Evolutionary conservation across 768 basidiomycete genomes (phyloP), one percentile per base, ranked within the genome.

Genomic region (Podaxis sp.): DNA sequence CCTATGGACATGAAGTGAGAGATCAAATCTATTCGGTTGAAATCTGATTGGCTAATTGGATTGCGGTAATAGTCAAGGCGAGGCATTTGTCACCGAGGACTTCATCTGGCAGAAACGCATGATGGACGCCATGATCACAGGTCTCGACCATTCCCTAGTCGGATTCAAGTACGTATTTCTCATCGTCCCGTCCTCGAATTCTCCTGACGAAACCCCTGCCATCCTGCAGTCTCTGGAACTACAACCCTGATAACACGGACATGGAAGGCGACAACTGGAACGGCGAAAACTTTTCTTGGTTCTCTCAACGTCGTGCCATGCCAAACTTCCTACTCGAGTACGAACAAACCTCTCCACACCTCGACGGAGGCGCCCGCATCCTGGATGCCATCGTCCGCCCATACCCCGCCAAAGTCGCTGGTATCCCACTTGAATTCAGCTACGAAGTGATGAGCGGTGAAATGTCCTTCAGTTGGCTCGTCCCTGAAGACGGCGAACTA

Each of bases 221-320:
- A 37, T 37, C 22, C 22, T 12, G 56, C 58, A 97, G 95, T 1
- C 75, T 98, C 5, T 98, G 96, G 96, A 94, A 92, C 64, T 98
- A 97, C 73, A 97, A 98, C 69, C 91, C 96, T 0, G 78, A 82
- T 56, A 99, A 98, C 74, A 81, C 83, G 41, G 95, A 98, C 72
- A 68, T 73, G 17, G 68, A 74, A 26, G 96, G 96, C 15, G 96
- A 98, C 71, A 75, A 87, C 71, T 97, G 96, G 96, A 96, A 96
- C 68, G 93, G 91, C 58, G 96, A 99, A 75, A 97, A 96, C 76
- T 98, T 99, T 72, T 95, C 93, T 1, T 97, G 93, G 93, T 98
- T 94, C 82, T 87, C 87, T 68, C 76, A 78, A 48, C 75, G 73
- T 38, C 85, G 88, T 15, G 86, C 83, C 1, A 76, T 86, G 55